Base-by-base conservation (phyloP, 1,284 basidiomycete species). In the Cryptococcus hybrid region DNA sequence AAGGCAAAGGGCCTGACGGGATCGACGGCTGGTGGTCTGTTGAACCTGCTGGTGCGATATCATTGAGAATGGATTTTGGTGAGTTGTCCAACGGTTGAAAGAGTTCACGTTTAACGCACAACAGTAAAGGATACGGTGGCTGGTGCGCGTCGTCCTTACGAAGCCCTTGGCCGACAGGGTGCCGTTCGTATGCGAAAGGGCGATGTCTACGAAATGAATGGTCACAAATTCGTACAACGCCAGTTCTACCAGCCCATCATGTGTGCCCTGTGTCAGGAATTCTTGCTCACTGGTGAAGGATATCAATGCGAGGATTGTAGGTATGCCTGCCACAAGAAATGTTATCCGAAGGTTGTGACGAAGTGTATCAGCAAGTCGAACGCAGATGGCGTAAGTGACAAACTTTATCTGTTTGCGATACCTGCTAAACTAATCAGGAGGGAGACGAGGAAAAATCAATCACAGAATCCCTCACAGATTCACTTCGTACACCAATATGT, bases 231-330 rank as follows among this genome's bases (percentile, higher is more conserved):
- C 74, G 85, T 99, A 53, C 90, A 93, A 70, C 86, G 88, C 54
- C 96, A 99, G 78, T 99, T 99, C 82, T 99, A 98, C 79, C 94
- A 97, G 78, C 87, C 96, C 73, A 96, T 99, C 82, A 85, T 97
- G 56, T 99, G 96, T 76, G 96, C 96, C 1, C 92, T 97, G 75
- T 99, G 96, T 80, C 89, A 87, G 78, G 95, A 99, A 71, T 96
- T 99, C 81, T 82, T 99, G 64, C 88, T 98, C 75, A 98, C 99
- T 62, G 96, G 93, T 3, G 84, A 91, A 58, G 96, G 96, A 7
- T 98, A 95, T 79, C 95, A 98, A 80, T 99, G 96, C 81, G 95
- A 99, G 74, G 96, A 99, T 77, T 99, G 96, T 78, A 88, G 92
- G 62, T 99, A 98, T 77, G 92, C 92, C 5, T 99, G 96, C 78